A percentile compares a stretch with the other conserved stretches of the same genome.
phyloP scores from a whole-genome alignment of 805 yeast species.

The Metschnikowia borealis region DNA sequence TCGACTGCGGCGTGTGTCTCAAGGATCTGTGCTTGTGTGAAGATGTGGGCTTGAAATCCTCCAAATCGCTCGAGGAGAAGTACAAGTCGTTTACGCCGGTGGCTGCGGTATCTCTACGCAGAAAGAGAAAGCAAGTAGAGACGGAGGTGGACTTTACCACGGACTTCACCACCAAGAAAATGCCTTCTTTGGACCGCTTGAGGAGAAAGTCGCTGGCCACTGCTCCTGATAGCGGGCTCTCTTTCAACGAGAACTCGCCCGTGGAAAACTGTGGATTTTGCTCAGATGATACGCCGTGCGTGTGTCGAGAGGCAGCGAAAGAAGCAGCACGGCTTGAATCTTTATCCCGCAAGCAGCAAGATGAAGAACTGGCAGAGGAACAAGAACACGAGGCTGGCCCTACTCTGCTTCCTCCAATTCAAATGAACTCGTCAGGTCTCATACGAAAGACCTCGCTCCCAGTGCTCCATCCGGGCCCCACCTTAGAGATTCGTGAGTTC shows the following conservation, averaged over 20 bases:
- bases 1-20: constrained; percentile 61
- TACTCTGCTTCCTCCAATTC: constrained; percentile 42
- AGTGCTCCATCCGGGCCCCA: constrained; percentile 63
- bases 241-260: constrained; percentile 44
- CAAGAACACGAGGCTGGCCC: constrained; percentile 18
- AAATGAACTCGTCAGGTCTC: constrained; percentile 23
- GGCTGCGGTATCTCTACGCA: constrained; percentile 61
- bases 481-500: constrained; percentile 47
- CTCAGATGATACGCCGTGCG: constrained; percentile 86
- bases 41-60: constrained; percentile 39
- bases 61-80: constrained; percentile 26
- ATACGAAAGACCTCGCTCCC: constrained; percentile 39
- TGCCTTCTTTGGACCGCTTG: constrained; percentile 37
- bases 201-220: constrained; percentile 13
- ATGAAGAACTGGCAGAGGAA: constrained; percentile 14
- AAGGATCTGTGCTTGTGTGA: constrained; percentile 71
- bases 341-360: constrained; percentile 18
- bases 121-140: constrained; percentile 16
- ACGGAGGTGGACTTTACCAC: constrained; percentile 56
- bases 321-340: constrained; percentile 41
- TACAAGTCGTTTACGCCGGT: constrained; percentile 50
- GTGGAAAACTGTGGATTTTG: constrained; percentile 90
- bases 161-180: constrained; percentile 30
- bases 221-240: constrained; percentile 1
- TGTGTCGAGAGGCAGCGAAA: constrained; percentile 75